phyloP scores from a whole-genome alignment of 2,329 filamentous ascomycete species.

The Xylaria sp. region DNA sequence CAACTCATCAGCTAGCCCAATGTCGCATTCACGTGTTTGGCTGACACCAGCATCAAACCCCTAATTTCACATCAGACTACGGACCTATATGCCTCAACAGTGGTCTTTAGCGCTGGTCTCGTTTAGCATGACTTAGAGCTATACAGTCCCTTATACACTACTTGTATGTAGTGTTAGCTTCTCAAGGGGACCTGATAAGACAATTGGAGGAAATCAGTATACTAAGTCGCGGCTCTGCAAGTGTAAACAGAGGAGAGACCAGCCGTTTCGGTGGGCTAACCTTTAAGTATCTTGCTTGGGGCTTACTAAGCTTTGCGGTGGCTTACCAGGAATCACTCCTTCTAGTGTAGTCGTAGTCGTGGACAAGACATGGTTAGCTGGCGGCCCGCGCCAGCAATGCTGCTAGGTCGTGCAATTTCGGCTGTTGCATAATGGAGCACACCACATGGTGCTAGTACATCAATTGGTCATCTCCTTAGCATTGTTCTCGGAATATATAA shows the following conservation, averaged over 20 bases:
- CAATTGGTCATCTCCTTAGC: neutral
- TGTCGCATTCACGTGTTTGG: constrained; percentile 13
- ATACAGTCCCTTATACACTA: neutral
- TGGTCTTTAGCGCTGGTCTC: neutral
- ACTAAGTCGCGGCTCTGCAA: constrained; percentile 15
- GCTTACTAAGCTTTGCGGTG: constrained; percentile 15
- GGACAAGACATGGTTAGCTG: constrained; percentile 19
- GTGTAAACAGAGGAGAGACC: neutral
- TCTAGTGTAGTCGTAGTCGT: too few relatives aligned
- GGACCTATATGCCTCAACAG: neutral
- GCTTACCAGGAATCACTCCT: constrained; percentile 5
- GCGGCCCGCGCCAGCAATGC: constrained; percentile 2
- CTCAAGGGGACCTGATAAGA: neutral
- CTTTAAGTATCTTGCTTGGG: neutral
- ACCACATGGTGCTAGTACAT: constrained; percentile 2
- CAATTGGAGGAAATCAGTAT: neutral
- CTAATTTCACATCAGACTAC: constrained; percentile 15
- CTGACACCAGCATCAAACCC: constrained; percentile 27
- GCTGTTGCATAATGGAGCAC: neutral
- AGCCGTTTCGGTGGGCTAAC: neutral
- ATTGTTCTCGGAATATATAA: constrained; percentile 21
- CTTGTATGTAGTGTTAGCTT: neutral
- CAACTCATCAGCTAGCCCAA: constrained; percentile 5
- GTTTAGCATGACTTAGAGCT: neutral
- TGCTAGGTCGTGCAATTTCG: constrained; percentile 20